These are phyloP conservation scores for Tritrichomonas musculus DNA, from an alignment of 208 protist species.

Conservation along the genomic window DNA sequence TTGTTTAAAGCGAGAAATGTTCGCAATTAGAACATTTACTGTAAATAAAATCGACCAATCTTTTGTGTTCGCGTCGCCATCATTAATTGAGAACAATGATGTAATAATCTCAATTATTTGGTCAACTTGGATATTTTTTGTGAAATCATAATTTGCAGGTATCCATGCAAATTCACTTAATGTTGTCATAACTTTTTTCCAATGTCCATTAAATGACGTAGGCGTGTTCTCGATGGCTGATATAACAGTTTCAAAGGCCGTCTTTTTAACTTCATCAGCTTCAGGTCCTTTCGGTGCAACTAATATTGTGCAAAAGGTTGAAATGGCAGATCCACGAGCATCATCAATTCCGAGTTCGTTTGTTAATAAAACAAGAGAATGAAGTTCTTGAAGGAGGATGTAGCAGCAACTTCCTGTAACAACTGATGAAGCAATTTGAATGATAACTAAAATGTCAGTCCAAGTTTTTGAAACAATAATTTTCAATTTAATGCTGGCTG, in stretches of 20 bases:
- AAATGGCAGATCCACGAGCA: background rate
- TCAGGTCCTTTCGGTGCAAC: background rate
- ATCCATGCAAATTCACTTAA: background rate
- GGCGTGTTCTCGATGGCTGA: background rate
- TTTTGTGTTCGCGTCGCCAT: background rate
- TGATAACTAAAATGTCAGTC: background rate
- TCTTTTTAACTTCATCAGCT: background rate
- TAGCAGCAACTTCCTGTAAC: background rate
- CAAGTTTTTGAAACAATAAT: background rate
- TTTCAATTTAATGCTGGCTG: background rate
- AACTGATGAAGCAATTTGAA: background rate
- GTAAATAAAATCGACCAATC: background rate
- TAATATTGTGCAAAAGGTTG: conserved; percentile 19
- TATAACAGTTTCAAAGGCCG: background rate
- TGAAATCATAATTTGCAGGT: background rate
- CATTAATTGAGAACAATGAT: background rate
- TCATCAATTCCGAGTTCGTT: conserved; percentile 25
- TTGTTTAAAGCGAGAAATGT: background rate
- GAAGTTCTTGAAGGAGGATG: background rate
- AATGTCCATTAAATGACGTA: background rate
- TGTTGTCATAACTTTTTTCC: background rate
- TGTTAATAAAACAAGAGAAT: background rate
- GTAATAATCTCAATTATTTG: background rate
- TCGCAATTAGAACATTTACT: background rate
- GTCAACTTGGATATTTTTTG: background rate